Percentiles rank a stretch among this genome's conserved stretches.
Conservation (phyloP, 23 red algal species). For the Agarophyton chilense region DNA sequence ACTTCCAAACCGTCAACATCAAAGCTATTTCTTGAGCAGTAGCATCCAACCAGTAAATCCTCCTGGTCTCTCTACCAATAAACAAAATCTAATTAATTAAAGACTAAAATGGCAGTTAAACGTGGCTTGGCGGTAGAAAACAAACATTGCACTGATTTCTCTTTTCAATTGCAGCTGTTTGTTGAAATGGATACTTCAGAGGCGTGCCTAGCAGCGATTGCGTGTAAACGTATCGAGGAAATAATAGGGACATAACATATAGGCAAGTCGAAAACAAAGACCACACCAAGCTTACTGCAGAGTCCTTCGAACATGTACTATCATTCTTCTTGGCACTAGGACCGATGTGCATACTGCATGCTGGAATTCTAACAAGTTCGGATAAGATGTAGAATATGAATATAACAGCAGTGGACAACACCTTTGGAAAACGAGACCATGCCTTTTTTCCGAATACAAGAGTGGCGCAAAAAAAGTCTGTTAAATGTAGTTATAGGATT, state of each 20-base stretch:
- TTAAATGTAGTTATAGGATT: no score
- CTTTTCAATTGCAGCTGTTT: conserved; percentile 5
- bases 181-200: background rate
- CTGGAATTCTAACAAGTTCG: background rate
- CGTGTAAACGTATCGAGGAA: background rate
- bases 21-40: no score
- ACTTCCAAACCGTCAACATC: no score
- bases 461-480: no score
- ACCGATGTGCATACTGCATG: background rate
- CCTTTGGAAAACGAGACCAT: no score
- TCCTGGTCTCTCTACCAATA: no score
- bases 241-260: conserved; percentile 11
- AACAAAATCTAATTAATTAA: background rate
- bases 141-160: background rate
- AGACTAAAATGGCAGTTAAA: background rate
- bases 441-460: no score
- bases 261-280: conserved; percentile 45
- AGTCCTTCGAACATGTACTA: background rate
- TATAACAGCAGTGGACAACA: conserved; percentile 8
- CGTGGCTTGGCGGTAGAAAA: conserved; percentile 27
- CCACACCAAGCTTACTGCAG: conserved; percentile 21
- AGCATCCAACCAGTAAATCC: no score
- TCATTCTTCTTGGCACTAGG: conserved; percentile 15
- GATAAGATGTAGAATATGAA: background rate
- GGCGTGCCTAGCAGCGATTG: background rate